Percentiles rank a stretch among this genome's conserved stretches.
Evolutionary conservation across 306 rosid genomes (phyloP).

Genomic region (Canavalia ensiformis): DNA sequence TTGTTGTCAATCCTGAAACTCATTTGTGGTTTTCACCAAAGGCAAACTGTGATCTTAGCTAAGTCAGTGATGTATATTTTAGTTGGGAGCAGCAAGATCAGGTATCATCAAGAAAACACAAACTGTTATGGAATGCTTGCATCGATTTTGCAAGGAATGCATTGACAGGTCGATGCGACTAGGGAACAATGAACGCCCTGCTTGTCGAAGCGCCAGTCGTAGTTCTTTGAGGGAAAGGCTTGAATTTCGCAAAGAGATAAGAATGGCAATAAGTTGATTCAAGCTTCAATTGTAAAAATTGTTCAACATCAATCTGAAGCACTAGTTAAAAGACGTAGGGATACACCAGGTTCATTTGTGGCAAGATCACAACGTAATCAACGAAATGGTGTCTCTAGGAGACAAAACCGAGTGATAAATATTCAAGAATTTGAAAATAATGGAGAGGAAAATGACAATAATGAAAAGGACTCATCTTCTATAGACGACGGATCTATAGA

Average conservation of each 20-base stretch:
- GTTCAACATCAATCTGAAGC: slow-evolving; percentile 94
- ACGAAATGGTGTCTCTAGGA: slow-evolving; percentile 66
- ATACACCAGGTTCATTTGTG: slow-evolving; percentile 55
- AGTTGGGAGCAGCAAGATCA: neutral
- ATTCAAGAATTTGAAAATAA: slow-evolving; percentile 75
- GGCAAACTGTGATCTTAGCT: neutral
- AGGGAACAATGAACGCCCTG: slow-evolving; percentile 98
- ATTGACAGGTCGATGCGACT: slow-evolving; percentile 96
- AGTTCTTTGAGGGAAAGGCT: slow-evolving; percentile 92
- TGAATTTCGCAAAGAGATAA: slow-evolving; percentile 91
- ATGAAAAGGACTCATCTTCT: slow-evolving; percentile 77
- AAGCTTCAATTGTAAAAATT: slow-evolving; percentile 65
- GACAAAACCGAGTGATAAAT: slow-evolving; percentile 65
- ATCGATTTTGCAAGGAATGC: slow-evolving; percentile 98
- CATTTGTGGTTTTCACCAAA: neutral
- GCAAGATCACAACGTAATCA: slow-evolving; percentile 76
- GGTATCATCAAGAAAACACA: slow-evolving; percentile 95
- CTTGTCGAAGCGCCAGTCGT: slow-evolving; percentile 98
- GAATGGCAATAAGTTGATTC: slow-evolving; percentile 87
- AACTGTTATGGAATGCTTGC: slow-evolving; percentile 98
- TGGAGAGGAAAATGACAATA: slow-evolving; percentile 74
- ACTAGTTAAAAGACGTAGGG: slow-evolving; percentile 77
- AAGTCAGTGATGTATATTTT: neutral
- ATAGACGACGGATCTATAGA: slow-evolving; percentile 72
- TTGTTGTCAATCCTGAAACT: neutral